These are phyloP conservation scores for Sambucus nigra DNA, from an alignment of 129 eudicot genomes.

Conservation along the genomic window DNA sequence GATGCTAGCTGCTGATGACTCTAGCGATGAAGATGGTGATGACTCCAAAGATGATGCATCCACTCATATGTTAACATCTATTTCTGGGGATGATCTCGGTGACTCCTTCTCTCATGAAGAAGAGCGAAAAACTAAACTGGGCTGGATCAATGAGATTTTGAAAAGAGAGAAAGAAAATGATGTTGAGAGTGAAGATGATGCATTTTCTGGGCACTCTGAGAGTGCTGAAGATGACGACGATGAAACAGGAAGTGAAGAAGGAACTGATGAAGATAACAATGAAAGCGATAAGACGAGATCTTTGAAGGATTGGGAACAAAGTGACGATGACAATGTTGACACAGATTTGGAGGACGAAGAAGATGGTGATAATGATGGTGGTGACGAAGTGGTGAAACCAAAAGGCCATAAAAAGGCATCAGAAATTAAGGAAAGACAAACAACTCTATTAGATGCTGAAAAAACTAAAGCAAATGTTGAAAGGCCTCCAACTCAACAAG, in stretches of 20 bases:
- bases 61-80: conserved; percentile 29
- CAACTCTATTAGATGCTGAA: conserved; percentile 8
- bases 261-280: conserved; percentile 23
- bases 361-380: conserved; percentile 19
- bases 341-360: conserved; percentile 25
- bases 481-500: conserved; percentile 19
- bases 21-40: conserved; percentile 58
- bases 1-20: conserved; percentile 70
- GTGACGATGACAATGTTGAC: conserved; percentile 64
- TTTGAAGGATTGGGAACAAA: conserved; percentile 94
- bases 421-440: conserved; percentile 15
- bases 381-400: conserved; percentile 9
- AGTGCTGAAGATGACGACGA: conserved; percentile 31
- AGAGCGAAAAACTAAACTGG: conserved; percentile 39
- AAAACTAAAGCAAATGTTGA: conserved; percentile 25
- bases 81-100: conserved; percentile 98
- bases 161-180: conserved; percentile 33
- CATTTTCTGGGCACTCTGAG: conserved; percentile 33
- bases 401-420: conserved; percentile 16
- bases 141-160: conserved; percentile 59
- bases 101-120: conserved; percentile 61
- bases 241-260: conserved; percentile 24
- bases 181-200: conserved; percentile 35
- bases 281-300: conserved; percentile 33
- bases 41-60: conserved; percentile 35